Evolutionary conservation across 495 filamentous ascomycete genomes (phyloP).

Genomic region (Mytilinidion resinicola): DNA sequence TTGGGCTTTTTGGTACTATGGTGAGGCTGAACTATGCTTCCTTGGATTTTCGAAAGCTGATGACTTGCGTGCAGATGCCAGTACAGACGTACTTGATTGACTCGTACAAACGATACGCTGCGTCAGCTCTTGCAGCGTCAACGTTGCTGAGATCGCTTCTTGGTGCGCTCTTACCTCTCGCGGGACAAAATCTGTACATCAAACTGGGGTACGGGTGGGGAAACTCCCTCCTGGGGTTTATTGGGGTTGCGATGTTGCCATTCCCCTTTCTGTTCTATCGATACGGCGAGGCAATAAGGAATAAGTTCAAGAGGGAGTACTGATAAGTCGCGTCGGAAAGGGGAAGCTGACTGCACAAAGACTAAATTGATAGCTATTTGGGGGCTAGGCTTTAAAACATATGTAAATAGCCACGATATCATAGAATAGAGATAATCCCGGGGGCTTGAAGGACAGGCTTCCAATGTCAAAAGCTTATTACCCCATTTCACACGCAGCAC

Average conservation of each 20-base stretch:
- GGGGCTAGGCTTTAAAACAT: neutral
- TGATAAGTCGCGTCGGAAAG: neutral
- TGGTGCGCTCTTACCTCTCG: constrained; percentile 34
- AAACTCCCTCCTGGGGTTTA: constrained; percentile 27
- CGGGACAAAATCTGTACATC: constrained; percentile 33
- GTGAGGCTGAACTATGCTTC: neutral
- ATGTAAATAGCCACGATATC: neutral
- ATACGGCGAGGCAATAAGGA: constrained; percentile 14
- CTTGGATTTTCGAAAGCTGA: neutral
- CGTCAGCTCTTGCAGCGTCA: constrained; percentile 37
- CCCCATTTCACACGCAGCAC: neutral
- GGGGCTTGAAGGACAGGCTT: neutral
- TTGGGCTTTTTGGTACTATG: constrained; percentile 51
- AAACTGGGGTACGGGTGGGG: constrained; percentile 35
- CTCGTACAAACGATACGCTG: constrained; percentile 33
- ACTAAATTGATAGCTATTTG: neutral
- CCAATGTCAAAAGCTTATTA: neutral
- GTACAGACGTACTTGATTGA: constrained; percentile 36
- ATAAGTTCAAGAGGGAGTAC: neutral
- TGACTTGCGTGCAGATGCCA: neutral
- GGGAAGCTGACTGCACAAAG: neutral
- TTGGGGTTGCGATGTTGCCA: constrained; percentile 28
- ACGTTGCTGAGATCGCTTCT: constrained; percentile 31
- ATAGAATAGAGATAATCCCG: neutral
- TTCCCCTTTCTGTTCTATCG: constrained; percentile 30